Base-by-base conservation (phyloP, 805 yeast species). In the Monosporozyma servazzii region DNA sequence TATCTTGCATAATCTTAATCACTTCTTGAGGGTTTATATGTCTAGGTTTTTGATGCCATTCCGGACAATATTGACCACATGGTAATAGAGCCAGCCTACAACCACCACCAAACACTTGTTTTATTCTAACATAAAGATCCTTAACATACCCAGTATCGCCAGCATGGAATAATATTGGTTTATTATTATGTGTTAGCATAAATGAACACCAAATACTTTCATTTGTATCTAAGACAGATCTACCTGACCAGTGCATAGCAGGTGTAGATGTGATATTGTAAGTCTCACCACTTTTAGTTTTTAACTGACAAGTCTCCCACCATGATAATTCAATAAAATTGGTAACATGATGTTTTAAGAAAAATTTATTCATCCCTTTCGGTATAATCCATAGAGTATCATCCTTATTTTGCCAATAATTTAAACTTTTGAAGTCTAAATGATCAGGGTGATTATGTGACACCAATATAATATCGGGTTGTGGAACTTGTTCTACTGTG, bases 371-470 rank as follows among this genome's bases (percentile, higher is more conserved):
- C 47, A 91, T 74, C 0, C 98, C 98, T 18, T 77, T 60, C 0
- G 98, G 98, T 0, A 90, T 96, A 9, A 91, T 75, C 97, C 98
- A 91, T n/a, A 84, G 68, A 11, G 60, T 57, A 23, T 60, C 56
- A 13, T 48, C 43, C n/a, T 51, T 47, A 20, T 56, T 56, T 15
- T 48, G 47, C 66, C 71, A 62, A 47, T 71, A 58, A 40, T 68
- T 62, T 15, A 82, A 78, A 9, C 86, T 72, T 30, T 74, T 79
- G 51, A 77, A 71, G 60, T 91, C 98, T 45, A 91, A 69, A 69
- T 91, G 98, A 66, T 91, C 98, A 1, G 97, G 98, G 62, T 91
- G 98, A 63, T 91, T 90, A 65, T 91, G 98, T 1, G 95, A 85
- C 0, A 91, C 95, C 20, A 91, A 63, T 0, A 88, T 82, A 51